Conservation (phyloP, 257 asterid species). For the Solanum paucissectum region DNA sequence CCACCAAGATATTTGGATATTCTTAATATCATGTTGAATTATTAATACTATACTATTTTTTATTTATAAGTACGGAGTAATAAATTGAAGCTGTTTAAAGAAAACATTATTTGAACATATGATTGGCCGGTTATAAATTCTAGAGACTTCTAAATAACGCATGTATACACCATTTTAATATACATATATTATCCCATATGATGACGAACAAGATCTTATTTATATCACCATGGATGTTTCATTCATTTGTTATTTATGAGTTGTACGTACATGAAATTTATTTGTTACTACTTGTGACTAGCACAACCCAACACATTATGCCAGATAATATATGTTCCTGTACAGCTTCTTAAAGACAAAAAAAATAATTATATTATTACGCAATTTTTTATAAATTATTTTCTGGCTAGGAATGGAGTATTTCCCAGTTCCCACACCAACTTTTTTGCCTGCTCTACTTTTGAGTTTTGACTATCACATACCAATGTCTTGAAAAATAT, state of each 20-base stretch:
- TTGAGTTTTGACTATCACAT: neutral
- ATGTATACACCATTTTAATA: neutral
- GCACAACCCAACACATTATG: neutral
- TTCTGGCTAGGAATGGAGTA: neutral
- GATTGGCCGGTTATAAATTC: neutral
- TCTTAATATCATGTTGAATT: neutral
- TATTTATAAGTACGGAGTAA: neutral
- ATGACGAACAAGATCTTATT: neutral
- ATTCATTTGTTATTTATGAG: neutral
- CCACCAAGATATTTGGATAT: neutral
- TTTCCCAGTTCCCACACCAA: neutral
- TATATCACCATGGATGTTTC: neutral
- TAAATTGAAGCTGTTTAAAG: neutral
- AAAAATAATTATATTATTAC: neutral
- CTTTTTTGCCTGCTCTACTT: neutral
- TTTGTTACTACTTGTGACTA: neutral
- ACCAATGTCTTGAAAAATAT: neutral
- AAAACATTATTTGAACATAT: neutral
- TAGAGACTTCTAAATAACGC: neutral
- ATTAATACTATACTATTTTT: neutral
- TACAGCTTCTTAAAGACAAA: neutral
- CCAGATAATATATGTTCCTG: neutral
- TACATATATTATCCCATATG: neutral
- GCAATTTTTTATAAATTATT: neutral
- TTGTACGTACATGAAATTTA: neutral